Base-by-base conservation (phyloP, 2,329 filamentous ascomycete species). In the Aspergillus sp. region DNA sequence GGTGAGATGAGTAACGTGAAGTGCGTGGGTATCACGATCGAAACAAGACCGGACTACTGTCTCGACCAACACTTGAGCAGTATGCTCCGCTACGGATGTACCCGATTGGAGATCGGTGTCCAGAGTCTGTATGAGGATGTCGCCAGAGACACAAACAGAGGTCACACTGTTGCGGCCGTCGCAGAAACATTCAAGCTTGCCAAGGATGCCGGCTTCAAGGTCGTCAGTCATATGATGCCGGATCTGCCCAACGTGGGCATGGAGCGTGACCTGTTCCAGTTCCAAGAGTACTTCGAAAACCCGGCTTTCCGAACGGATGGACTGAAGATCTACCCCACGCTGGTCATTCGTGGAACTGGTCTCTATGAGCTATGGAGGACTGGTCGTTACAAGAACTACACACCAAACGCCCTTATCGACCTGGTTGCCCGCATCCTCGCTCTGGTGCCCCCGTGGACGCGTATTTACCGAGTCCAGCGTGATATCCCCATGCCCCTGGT, bases 401-500 rank as follows among this genome's bases (percentile, higher is more conserved):
- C 95, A 0, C 96, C 95, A 3, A 99, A 99, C 75, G 94, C 91
- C 0, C 84, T 99, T 36, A 92, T 99, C 63, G 95, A 99, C 74
- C 86, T 99, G 15, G 92, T 99, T 0, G 96, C 95, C 3, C 88
- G 95, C n/a, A 99, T 99, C 55, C 81, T 99, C 63, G 95, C 95
- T 0, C 83, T 99, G 2, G 90, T 99, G 0, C 95, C 95, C 1
- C 95, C 95, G 1, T 99, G 95, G 95, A 99, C 96, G 0, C 88
- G 95, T 64, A 99, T 99, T 71, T 99, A 99, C 80, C 92, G 95
- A 62, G 95, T 99, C 0, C 95, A 99, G 81, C 88, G 95, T 75
- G 95, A 99, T 78, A 99, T 99, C 60, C 95, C 95, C n/a, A 99
- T 99, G 95, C 95, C 95, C 0, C 84, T 99, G 23, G 96, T 99